These are phyloP conservation scores for Magnaporthiopsis incrustans DNA, from an alignment of 2,329 filamentous ascomycete species.

Conservation along the genomic window DNA sequence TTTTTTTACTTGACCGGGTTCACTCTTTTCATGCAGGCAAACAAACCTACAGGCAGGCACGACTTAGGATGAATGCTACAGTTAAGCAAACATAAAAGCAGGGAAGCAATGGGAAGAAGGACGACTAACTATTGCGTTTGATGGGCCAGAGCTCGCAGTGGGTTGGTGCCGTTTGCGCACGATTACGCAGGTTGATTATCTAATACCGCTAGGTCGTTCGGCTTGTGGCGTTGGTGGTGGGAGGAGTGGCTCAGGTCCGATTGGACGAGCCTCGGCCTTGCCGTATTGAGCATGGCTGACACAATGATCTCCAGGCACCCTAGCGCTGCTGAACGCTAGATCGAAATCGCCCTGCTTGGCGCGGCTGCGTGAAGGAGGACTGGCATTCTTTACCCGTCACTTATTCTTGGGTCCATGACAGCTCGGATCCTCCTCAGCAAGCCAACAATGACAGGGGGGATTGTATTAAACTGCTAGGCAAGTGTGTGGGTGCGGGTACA, in stretches of 20 bases:
- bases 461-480: not conserved
- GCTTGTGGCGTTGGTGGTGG: not conserved
- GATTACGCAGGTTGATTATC: not conserved
- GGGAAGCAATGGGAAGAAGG: no score
- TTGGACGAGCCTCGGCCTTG: not conserved
- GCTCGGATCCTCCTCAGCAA: not conserved
- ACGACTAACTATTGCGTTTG: no score
- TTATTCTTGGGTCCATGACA: not conserved
- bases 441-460: not conserved
- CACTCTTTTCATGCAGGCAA: not conserved
- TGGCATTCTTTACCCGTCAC: not conserved
- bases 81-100: not conserved
- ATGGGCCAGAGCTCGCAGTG: no score
- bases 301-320: not conserved
- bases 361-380: no score
- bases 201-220: not conserved
- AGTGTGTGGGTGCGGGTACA: no score
- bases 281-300: not conserved
- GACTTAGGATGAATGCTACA: not conserved
- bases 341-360: not conserved
- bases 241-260: not conserved
- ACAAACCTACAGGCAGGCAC: not conserved
- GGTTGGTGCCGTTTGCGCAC: no score
- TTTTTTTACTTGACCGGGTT: no score
- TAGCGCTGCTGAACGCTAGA: not conserved